phyloP scores from a whole-genome alignment of 2,329 filamentous ascomycete genomes.

The Microdochium trichocladiopsis region DNA sequence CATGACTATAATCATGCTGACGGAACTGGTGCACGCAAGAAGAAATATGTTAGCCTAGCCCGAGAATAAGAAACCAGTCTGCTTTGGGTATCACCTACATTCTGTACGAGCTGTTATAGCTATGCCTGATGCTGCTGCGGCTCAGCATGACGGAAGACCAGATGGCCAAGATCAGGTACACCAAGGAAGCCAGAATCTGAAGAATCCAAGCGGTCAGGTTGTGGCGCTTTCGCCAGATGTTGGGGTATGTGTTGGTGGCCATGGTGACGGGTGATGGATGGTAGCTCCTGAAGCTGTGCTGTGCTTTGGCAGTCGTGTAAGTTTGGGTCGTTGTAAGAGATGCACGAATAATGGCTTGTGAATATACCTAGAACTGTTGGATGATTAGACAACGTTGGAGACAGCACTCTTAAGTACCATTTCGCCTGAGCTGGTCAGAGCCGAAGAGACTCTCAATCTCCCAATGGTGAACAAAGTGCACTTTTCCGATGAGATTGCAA shows the following conservation, averaged over 20 bases:
- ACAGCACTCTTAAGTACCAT: too few species aligned
- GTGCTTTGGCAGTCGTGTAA: background rate
- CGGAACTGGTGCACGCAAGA: background rate
- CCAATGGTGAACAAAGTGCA: background rate
- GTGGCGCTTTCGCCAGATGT: slow-evolving; percentile 11
- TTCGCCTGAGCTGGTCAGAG: too few species aligned
- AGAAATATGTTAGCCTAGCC: background rate
- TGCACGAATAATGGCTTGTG: too few species aligned
- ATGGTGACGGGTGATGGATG: background rate
- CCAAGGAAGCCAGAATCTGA: slow-evolving; percentile 4
- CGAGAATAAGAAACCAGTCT: background rate
- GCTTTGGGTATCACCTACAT: background rate
- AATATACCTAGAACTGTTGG: too few species aligned
- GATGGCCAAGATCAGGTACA: slow-evolving; percentile 4
- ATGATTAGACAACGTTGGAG: too few species aligned
- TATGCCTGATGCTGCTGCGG: too few species aligned
- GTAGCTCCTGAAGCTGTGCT: background rate
- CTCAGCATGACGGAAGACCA: slow-evolving; percentile 4
- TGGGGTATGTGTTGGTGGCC: slow-evolving; percentile 3
- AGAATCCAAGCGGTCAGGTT: slow-evolving; percentile 10
- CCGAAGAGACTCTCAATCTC: too few species aligned
- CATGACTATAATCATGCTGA: slow-evolving; percentile 7
- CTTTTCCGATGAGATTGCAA: too few species aligned
- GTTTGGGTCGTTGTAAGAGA: background rate
- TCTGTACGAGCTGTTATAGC: too few species aligned